Base-by-base conservation (phyloP, 139 green algal genomes). In the Mesotaenium endlicherianum region DNA sequence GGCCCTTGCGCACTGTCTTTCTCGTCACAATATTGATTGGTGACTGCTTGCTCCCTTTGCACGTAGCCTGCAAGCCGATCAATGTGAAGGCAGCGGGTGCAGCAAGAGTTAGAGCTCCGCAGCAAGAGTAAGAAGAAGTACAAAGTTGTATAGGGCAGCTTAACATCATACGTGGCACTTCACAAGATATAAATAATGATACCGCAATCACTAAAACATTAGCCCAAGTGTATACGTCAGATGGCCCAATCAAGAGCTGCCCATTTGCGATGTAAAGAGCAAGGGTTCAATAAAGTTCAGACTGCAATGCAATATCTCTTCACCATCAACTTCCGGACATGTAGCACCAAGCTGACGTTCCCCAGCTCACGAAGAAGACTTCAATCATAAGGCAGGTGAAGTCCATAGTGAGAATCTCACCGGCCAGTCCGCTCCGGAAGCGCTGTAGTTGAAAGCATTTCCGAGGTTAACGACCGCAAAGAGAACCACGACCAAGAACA, bases 1-100 rank as follows among this genome's bases (percentile, higher is more conserved):
- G 75, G 26, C 53, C 53, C 20, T 26, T 30, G 6, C 75, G 34
- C 72, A 74, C 43, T 5, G 43, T 8, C 11, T 77, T 41, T 20
- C 30, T 34, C 72, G 40, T 72, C 40, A 80, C 72, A 36, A 80
- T 69, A 34, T 80, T 80, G 30, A 80, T 72, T 20, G 72, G 72
- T 20, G 72, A 75, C 16, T 75, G 64, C 64, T 42, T 44, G 14
- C 17, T 14, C 14, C 64, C 64, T 11, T 75, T 44, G 64, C 64
- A 64, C 53, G n/a, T n/a, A n/a, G n/a, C n/a, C n/a, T n/a, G n/a
- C n/a, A n/a, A n/a, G n/a, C n/a, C n/a, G n/a, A n/a, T n/a, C n/a
- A n/a, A n/a, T n/a, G n/a, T n/a, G n/a, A n/a, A n/a, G n/a, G n/a
- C n/a, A n/a, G n/a, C n/a, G n/a, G n/a, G n/a, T n/a, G n/a, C n/a